Evolutionary conservation across 2,329 filamentous ascomycete species (phyloP).

Genomic region (Exophiala sp.): DNA sequence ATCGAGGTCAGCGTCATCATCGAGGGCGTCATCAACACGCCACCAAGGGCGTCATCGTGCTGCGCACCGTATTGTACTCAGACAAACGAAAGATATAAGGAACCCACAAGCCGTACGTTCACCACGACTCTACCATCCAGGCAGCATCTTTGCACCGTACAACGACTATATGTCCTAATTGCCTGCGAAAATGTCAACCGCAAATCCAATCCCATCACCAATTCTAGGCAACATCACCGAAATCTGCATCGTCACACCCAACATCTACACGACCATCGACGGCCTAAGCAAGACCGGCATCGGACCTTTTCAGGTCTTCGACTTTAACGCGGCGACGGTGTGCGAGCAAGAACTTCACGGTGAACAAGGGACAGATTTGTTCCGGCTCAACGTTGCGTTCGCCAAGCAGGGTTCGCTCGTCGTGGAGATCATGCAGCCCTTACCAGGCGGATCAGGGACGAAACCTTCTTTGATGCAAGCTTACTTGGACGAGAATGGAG

Average conservation of each 20-base stretch:
- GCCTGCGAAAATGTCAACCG: no score
- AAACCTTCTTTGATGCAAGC: background rate
- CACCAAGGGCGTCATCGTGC: no score
- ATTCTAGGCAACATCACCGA: constrained; percentile 20
- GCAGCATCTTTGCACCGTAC: no score
- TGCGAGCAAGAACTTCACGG: constrained; percentile 6
- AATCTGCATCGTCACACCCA: constrained; percentile 19
- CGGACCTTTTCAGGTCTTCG: constrained; percentile 20
- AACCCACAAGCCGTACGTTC: no score
- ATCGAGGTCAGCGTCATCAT: no score
- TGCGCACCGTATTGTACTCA: no score
- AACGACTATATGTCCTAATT: no score
- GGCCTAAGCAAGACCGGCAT: constrained; percentile 17
- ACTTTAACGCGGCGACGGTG: constrained; percentile 15
- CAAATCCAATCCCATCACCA: background rate
- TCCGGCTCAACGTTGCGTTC: constrained; percentile 21
- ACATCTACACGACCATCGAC: constrained; percentile 18
- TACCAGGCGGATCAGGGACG: background rate
- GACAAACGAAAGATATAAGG: no score
- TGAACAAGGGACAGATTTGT: background rate
- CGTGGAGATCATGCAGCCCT: constrained; percentile 23
- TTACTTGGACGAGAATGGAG: background rate
- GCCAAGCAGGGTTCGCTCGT: constrained; percentile 16
- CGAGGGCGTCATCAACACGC: no score
- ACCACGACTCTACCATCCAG: background rate